Conservation (phyloP, 2,329 filamentous ascomycete species). For the Magnaporthales sp. region DNA sequence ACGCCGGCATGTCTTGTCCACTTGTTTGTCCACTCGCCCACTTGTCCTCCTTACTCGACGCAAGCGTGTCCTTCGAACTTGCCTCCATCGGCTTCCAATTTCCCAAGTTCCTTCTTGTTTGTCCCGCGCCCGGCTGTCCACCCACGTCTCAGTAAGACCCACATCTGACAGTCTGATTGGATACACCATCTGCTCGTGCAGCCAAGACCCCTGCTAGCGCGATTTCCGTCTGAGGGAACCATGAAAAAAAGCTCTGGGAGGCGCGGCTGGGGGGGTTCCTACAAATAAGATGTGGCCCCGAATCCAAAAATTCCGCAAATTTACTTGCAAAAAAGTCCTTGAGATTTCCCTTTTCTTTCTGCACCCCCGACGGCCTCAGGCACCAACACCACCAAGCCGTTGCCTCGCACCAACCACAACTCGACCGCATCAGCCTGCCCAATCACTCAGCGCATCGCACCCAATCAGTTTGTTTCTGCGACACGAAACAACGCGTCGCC, state of each 20-base stretch:
- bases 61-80: conserved; percentile 2
- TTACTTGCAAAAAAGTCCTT: conserved; percentile 20
- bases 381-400: conserved; percentile 7
- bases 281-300: conserved; percentile 35
- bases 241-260: conserved; percentile 12
- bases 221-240: conserved; percentile 9
- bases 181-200: conserved; percentile 2
- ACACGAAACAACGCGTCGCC: conserved; percentile 3
- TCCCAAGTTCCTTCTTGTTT: conserved; percentile 3
- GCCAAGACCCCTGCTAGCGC: conserved; percentile 11
- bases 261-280: conserved; percentile 21
- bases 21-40: background rate
- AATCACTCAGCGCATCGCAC: background rate
- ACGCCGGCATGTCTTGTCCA: background rate
- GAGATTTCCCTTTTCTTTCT: conserved; percentile 16
- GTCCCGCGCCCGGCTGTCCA: conserved; percentile 7
- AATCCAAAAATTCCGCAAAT: conserved; percentile 27
- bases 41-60: background rate
- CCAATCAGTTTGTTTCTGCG: conserved; percentile 3
- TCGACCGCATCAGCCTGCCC: background rate
- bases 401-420: conserved; percentile 1
- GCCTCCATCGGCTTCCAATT: conserved; percentile 6
- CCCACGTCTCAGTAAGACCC: conserved; percentile 11
- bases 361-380: conserved; percentile 8
- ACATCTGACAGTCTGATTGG: conserved; percentile 10